phyloP scores from a whole-genome alignment of 1,139 yeast species.

The Spathaspora sp. region DNA sequence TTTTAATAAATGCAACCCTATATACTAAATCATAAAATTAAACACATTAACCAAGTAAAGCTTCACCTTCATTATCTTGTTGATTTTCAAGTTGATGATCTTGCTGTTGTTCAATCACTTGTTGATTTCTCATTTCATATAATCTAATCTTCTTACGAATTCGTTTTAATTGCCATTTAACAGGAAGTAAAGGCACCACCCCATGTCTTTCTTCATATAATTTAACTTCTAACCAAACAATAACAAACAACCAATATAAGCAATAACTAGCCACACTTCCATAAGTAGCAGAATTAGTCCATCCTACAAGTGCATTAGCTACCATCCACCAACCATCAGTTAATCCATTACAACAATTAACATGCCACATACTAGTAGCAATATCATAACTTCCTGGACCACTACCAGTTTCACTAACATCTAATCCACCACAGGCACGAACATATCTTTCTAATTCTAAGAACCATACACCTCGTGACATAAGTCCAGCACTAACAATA shows the following conservation, averaged over 20 bases:
- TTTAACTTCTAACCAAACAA: conserved; percentile 48
- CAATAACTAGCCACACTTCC: conserved; percentile 84
- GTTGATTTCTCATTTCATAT: conserved; percentile 17
- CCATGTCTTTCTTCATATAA: conserved; percentile 66
- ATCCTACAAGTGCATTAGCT: conserved; percentile 86
- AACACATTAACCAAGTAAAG: conserved; percentile 8
- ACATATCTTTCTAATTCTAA: conserved; percentile 71
- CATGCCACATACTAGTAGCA: conserved; percentile 84
- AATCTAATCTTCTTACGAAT: conserved; percentile 49
- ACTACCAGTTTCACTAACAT: conserved; percentile 83
- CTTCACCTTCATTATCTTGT: conserved; percentile 11
- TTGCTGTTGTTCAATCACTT: conserved; percentile 6
- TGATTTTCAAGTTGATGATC: conserved; percentile 5
- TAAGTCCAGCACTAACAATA: conserved; percentile 45
- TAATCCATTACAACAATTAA: conserved; percentile 92
- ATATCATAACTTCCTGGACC: conserved; percentile 96
- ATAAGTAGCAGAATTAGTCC: conserved; percentile 95
- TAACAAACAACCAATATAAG: conserved; percentile 70
- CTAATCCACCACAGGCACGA: conserved; percentile 72
- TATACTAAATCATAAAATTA: neutral
- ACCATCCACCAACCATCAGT: conserved; percentile 93
- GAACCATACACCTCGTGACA: conserved; percentile 80
- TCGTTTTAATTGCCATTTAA: conserved; percentile 56
- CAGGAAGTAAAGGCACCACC: conserved; percentile 56
- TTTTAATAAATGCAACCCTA: neutral